Evolutionary conservation across 371 early-diverging fungal species (phyloP).

Genomic region (Mortierella sp.): DNA sequence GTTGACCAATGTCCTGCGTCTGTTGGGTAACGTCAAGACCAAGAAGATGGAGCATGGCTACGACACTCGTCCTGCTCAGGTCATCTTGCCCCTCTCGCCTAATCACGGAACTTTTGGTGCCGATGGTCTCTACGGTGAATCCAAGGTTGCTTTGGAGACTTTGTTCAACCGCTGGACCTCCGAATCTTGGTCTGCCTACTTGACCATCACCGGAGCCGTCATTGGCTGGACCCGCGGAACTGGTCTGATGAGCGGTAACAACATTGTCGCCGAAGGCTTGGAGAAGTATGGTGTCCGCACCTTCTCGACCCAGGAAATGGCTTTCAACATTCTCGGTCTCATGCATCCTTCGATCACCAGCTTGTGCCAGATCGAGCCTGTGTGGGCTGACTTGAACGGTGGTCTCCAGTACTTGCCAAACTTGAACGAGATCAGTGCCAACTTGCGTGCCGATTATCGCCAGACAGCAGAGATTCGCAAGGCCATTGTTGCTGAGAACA

Average conservation of each 20-base stretch:
- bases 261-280: slow-evolving; percentile 91
- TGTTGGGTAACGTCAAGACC: slow-evolving; percentile 84
- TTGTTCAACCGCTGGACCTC: slow-evolving; percentile 93
- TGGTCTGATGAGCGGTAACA: slow-evolving; percentile 93
- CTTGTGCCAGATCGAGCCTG: slow-evolving; percentile 82
- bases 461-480: slow-evolving; percentile 89
- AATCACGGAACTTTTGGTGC: slow-evolving; percentile 96
- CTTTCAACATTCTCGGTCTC: slow-evolving; percentile 93
- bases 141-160: slow-evolving; percentile 94
- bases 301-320: slow-evolving; percentile 94
- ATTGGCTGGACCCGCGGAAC: slow-evolving; percentile 99
- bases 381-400: slow-evolving; percentile 96
- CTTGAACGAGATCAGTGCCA: slow-evolving; percentile 78
- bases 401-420: slow-evolving; percentile 88
- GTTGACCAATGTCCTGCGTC: slow-evolving; percentile 88
- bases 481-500: slow-evolving; percentile 83
- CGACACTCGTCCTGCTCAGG: slow-evolving; percentile 91
- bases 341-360: slow-evolving; percentile 88
- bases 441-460: slow-evolving; percentile 80
- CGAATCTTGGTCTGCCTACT: slow-evolving; percentile 91
- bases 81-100: slow-evolving; percentile 93
- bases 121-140: slow-evolving; percentile 95
- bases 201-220: slow-evolving; percentile 91
- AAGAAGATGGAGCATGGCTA: slow-evolving; percentile 84
- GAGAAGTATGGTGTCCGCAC: slow-evolving; percentile 93